Conservation (phyloP, 2,329 filamentous ascomycete species). For the Tympanopsis confertula region DNA sequence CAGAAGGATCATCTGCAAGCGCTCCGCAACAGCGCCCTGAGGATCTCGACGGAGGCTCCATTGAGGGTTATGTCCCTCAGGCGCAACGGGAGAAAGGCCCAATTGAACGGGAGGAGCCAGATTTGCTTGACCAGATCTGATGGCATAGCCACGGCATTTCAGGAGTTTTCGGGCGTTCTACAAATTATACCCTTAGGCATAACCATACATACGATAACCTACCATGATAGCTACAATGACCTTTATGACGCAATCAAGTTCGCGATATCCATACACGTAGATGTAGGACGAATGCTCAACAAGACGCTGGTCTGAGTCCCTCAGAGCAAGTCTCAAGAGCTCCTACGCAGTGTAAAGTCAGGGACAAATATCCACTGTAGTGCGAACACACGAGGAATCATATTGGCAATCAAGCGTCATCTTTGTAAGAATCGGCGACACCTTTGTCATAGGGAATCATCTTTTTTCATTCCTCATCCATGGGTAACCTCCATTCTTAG, state of each 20-base stretch:
- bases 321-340: too few species aligned
- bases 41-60: constrained; percentile 21
- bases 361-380: neutral
- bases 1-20: constrained; percentile 13
- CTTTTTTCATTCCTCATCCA: constrained; percentile 21
- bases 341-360: neutral
- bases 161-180: too few species aligned
- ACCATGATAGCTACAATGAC: too few species aligned
- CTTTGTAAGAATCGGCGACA: constrained; percentile 78
- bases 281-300: too few species aligned
- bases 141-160: too few species aligned
- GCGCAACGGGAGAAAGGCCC: constrained; percentile 2
- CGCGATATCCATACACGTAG: too few species aligned
- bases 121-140: too few species aligned
- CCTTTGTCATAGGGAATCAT: constrained; percentile 41
- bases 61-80: constrained; percentile 25
- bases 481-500: constrained; percentile 14
- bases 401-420: constrained; percentile 91
- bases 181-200: too few species aligned
- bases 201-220: too few species aligned
- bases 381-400: constrained; percentile 13
- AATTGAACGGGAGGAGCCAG: neutral
- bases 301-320: too few species aligned
- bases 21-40: constrained; percentile 19
- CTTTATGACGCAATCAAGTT: too few species aligned